Percentiles rank a stretch among this genome's conserved stretches.
Conservation (phyloP, 805 yeast species). For the Metschnikowia orientalis region DNA sequence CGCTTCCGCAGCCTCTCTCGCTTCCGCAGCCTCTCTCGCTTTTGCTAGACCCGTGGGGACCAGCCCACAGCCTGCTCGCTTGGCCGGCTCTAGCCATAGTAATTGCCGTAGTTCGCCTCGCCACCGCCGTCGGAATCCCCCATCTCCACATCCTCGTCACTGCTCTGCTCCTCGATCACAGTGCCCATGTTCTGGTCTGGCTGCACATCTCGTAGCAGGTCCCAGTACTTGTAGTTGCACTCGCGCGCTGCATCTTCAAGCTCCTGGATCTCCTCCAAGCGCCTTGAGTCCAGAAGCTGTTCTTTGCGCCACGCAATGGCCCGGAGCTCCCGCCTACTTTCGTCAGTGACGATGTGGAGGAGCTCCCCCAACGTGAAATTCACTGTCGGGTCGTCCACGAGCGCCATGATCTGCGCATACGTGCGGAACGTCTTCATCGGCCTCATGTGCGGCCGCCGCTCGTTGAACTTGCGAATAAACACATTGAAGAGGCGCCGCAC, state of each 20-base stretch:
- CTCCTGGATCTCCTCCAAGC: slow-evolving; percentile 15
- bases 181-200: slow-evolving; percentile 27
- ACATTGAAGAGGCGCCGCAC: slow-evolving; percentile 31
- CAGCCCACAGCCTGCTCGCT: neutral
- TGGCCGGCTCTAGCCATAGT: slow-evolving; percentile 8
- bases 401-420: slow-evolving; percentile 23
- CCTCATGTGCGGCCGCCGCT: slow-evolving; percentile 5
- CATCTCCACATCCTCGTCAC: slow-evolving; percentile 10
- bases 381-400: slow-evolving; percentile 18
- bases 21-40: neutral
- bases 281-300: slow-evolving; percentile 8
- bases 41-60: neutral
- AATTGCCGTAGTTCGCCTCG: slow-evolving; percentile 14
- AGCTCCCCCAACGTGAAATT: slow-evolving; percentile 22
- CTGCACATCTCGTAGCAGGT: slow-evolving; percentile 21
- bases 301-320: slow-evolving; percentile 13
- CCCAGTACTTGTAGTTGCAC: slow-evolving; percentile 36
- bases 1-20: neutral
- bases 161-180: slow-evolving; percentile 1
- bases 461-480: slow-evolving; percentile 29
- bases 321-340: slow-evolving; percentile 22
- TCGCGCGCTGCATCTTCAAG: slow-evolving; percentile 18
- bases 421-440: slow-evolving; percentile 18
- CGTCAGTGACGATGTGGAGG: slow-evolving; percentile 23
- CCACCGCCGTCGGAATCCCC: slow-evolving; percentile 1